Percentiles rank a stretch among this genome's conserved stretches.
Evolutionary conservation across 1,284 basidiomycete species (phyloP).

Genomic region (Cryptococcus sp.): DNA sequence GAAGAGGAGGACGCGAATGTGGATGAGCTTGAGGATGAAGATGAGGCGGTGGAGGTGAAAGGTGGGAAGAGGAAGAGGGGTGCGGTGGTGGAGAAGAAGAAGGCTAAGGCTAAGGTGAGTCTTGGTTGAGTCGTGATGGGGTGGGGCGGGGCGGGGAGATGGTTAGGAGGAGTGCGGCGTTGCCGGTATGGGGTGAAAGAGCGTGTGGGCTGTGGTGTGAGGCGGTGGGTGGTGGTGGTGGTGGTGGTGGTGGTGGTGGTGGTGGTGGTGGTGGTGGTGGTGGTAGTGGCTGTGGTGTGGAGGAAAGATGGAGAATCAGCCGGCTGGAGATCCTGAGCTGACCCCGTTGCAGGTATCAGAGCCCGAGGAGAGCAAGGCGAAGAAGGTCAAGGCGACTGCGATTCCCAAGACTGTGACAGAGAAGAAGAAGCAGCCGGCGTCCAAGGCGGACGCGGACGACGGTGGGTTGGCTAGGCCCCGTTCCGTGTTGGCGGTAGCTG

Average conservation of each 20-base stretch:
- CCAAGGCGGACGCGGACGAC: slow-evolving; percentile 22
- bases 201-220: too few species aligned
- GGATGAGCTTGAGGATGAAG: slow-evolving; percentile 57
- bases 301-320: background rate
- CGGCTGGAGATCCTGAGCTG: slow-evolving; percentile 3
- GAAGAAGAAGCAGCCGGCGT: slow-evolving; percentile 22
- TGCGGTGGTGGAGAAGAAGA: slow-evolving; percentile 50
- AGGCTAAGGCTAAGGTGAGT: slow-evolving; percentile 48
- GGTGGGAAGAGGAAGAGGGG: slow-evolving; percentile 58
- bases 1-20: slow-evolving; percentile 64
- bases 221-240: too few species aligned
- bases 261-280: background rate
- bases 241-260: background rate
- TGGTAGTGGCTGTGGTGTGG: background rate
- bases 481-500: background rate
- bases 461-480: slow-evolving; percentile 20
- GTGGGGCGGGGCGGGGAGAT: too few species aligned
- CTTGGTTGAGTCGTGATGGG: background rate
- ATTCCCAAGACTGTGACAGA: slow-evolving; percentile 19
- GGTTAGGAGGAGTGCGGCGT: too few species aligned
- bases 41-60: slow-evolving; percentile 54
- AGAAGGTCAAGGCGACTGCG: slow-evolving; percentile 27
- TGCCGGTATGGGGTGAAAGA: too few species aligned
- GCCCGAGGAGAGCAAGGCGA: slow-evolving; percentile 34
- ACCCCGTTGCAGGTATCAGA: slow-evolving; percentile 35